phyloP scores from a whole-genome alignment of 129 eudicot genomes.

The Saussurea involucrata region DNA sequence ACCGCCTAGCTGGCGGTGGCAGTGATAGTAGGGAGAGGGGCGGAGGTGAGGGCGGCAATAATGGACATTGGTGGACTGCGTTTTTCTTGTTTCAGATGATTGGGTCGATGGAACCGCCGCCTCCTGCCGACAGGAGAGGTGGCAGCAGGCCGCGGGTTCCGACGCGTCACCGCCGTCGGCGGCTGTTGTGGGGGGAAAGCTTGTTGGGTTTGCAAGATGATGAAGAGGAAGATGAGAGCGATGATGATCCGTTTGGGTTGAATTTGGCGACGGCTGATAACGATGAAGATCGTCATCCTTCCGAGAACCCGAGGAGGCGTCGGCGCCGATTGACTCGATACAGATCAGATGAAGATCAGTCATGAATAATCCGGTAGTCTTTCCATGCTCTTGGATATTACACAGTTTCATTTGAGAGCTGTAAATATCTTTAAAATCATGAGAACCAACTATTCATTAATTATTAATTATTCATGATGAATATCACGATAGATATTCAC shows the following conservation, averaged over 20 bases:
- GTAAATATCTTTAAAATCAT: background rate
- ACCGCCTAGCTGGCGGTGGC: slow-evolving; percentile 32
- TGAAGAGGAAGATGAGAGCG: slow-evolving; percentile 36
- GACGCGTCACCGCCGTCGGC: slow-evolving; percentile 49
- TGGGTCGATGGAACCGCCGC: slow-evolving; percentile 51
- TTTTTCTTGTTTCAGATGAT: slow-evolving; percentile 78
- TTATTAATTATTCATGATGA: background rate
- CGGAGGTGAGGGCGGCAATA: slow-evolving; percentile 34
- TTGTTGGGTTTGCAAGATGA: slow-evolving; percentile 70
- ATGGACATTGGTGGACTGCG: slow-evolving; percentile 58
- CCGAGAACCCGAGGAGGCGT: slow-evolving; percentile 56
- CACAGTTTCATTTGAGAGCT: background rate
- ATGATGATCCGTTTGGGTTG: slow-evolving; percentile 35
- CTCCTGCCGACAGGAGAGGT: slow-evolving; percentile 47
- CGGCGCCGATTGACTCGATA: slow-evolving; percentile 57
- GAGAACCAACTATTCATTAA: background rate
- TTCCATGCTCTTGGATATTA: slow-evolving; percentile 11
- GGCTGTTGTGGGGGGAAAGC: slow-evolving; percentile 74
- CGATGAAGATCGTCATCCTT: slow-evolving; percentile 41
- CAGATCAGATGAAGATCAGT: slow-evolving; percentile 59
- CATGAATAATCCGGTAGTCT: slow-evolving; percentile 45
- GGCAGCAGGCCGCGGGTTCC: slow-evolving; percentile 58
- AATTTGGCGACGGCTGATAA: slow-evolving; percentile 37
- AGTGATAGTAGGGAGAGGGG: slow-evolving; percentile 46
- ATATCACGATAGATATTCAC: background rate